Evolutionary conservation across 148 eudicot genomes (phyloP).

Genomic region (Pharnaceum exiguum): DNA sequence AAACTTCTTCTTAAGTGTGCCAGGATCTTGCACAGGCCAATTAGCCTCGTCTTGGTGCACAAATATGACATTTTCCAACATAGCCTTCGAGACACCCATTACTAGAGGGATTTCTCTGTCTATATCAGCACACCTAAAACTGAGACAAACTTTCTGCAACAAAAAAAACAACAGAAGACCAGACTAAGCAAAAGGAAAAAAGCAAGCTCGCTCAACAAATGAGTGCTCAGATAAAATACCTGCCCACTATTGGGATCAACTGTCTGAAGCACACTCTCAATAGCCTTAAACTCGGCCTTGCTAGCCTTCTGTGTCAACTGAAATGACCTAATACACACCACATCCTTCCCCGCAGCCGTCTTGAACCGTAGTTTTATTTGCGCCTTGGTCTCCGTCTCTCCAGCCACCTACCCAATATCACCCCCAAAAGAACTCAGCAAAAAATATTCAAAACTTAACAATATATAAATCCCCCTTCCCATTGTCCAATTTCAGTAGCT

Average conservation of each 20-base stretch:
- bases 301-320: slow-evolving; percentile 92
- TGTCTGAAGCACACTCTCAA: slow-evolving; percentile 97
- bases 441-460: slow-evolving; percentile 10
- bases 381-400: slow-evolving; percentile 97
- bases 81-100: slow-evolving; percentile 98
- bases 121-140: slow-evolving; percentile 99
- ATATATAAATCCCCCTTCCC: neutral
- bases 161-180: slow-evolving; percentile 2
- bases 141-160: slow-evolving; percentile 93
- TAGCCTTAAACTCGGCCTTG: slow-evolving; percentile 96
- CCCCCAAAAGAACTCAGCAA: too few species aligned
- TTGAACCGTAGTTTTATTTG: slow-evolving; percentile 95
- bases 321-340: slow-evolving; percentile 93
- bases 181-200: slow-evolving; percentile 1
- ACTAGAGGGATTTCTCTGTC: slow-evolving; percentile 98
- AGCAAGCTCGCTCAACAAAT: neutral
- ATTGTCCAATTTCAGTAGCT: too few species aligned
- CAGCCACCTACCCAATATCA: slow-evolving; percentile 94
- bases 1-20: slow-evolving; percentile 92
- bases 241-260: slow-evolving; percentile 95
- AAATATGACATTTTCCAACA: slow-evolving; percentile 96
- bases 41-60: slow-evolving; percentile 99
- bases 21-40: slow-evolving; percentile 98
- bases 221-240: slow-evolving; percentile 31
- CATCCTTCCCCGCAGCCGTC: slow-evolving; percentile 95